These are phyloP conservation scores for Ophiostoma quercus DNA, from an alignment of 2,329 filamentous ascomycete genomes.

Conservation along the genomic window DNA sequence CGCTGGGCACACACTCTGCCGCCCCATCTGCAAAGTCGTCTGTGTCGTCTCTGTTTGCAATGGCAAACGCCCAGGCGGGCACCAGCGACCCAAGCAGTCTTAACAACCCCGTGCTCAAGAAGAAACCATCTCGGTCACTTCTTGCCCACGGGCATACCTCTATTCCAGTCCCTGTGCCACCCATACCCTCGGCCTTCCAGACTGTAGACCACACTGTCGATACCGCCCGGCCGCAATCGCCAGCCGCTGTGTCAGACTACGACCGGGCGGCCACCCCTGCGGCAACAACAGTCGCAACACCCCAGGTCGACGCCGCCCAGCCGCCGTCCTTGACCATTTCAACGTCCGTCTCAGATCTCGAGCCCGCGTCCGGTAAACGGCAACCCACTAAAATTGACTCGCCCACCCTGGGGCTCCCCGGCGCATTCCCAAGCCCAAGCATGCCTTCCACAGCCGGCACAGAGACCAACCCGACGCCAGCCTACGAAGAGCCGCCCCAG, in stretches of 20 bases:
- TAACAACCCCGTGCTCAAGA: background rate
- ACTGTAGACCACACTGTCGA: background rate
- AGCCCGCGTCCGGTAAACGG: slow-evolving; percentile 21
- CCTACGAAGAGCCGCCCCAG: slow-evolving; percentile 45
- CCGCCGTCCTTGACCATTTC: slow-evolving; percentile 15
- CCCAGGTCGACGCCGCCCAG: background rate
- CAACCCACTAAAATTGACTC: slow-evolving; percentile 46
- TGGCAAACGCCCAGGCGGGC: slow-evolving; percentile 15
- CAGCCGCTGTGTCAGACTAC: background rate
- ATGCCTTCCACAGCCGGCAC: slow-evolving; percentile 31
- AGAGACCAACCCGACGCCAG: slow-evolving; percentile 33
- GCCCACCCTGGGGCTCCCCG: slow-evolving; percentile 62
- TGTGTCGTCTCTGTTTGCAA: slow-evolving; percentile 18
- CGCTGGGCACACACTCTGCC: slow-evolving; percentile 25
- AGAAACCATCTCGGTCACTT: background rate
- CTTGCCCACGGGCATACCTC: background rate
- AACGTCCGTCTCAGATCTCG: slow-evolving; percentile 21
- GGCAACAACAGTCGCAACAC: background rate
- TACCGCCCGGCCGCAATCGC: background rate
- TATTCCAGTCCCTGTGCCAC: background rate
- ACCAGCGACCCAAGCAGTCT: background rate
- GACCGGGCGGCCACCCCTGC: background rate
- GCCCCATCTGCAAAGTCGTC: slow-evolving; percentile 22
- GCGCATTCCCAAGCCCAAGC: slow-evolving; percentile 51
- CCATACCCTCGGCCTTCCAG: background rate